phyloP scores from a whole-genome alignment of 2,329 filamentous ascomycete species.

The Paracorniculantispora psalliotae region DNA sequence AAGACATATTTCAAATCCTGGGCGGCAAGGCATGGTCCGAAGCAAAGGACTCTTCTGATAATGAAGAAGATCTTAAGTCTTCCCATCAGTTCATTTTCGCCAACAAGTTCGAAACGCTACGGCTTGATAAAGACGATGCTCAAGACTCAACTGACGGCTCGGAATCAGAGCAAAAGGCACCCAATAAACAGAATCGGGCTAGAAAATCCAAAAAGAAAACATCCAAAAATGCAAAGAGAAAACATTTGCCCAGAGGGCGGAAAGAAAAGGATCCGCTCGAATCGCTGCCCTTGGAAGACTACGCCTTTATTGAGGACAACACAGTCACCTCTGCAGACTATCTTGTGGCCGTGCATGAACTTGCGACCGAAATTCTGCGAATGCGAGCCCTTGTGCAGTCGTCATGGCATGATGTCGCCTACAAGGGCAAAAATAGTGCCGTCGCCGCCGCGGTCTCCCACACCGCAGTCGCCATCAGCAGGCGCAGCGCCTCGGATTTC shows the following conservation, averaged over 20 bases:
- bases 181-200: not conserved
- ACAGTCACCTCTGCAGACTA: conserved; percentile 35
- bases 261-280: not conserved
- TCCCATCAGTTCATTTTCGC: conserved; percentile 12
- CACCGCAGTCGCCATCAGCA: conserved; percentile 37
- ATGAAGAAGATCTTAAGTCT: conserved; percentile 7
- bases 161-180: not conserved
- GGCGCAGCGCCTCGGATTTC: conserved; percentile 31
- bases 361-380: conserved; percentile 31
- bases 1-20: conserved; percentile 29
- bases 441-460: conserved; percentile 39
- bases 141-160: conserved; percentile 7
- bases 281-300: conserved; percentile 38
- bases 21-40: conserved; percentile 26
- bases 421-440: conserved; percentile 38
- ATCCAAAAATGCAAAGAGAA: not conserved
- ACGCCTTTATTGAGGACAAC: conserved; percentile 36
- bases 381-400: conserved; percentile 35
- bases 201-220: conserved; percentile 13
- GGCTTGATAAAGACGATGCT: conserved; percentile 6
- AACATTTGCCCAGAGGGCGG: not conserved
- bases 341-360: conserved; percentile 36
- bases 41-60: not conserved
- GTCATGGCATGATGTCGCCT: conserved; percentile 40
- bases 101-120: conserved; percentile 18